Base-by-base conservation (phyloP, 441 rosid genomes). In the Gossypium trilobum region DNA sequence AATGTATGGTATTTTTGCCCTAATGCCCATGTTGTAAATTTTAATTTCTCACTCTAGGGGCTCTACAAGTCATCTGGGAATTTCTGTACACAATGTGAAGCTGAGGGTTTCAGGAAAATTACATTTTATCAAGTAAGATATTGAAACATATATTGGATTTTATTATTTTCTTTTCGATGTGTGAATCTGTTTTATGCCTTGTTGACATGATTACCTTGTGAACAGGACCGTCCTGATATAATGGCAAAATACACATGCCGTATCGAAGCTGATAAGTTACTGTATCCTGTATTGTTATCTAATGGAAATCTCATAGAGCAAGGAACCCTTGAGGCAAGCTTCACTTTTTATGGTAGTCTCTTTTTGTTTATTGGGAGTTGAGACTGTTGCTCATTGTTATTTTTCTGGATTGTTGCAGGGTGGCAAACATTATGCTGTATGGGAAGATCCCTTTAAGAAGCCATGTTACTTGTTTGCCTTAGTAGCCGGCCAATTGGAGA, bases 381-480 rank as follows among this genome's bases (percentile, higher is more conserved):
- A 65, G 63, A 10, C 20, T 19, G 44, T 66, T 75, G 29, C 59
- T 71, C 69, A 42, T 75, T 77, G 62, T 69, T 59, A 22, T 31
- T 42, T 14, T 78, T 46, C 56, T 50, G 60, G 39, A 56, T 74
- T 59, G 27, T 52, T 82, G 70, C 85, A 95, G 99, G 92, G 91
- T 51, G 97, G 93, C 33, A 85, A 78, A 73, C 99, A 95, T 85
- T 95, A 81, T 82, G 96, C 85, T 80, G 78, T 91, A 42, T 95
- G 99, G 99, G 94, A 95, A 80, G 98, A 95, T 74, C 99, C 98
- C 67, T 95, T 89, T 84, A 92, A 91, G 93, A 95, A 95, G 76
- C 99, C 98, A 1, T 88, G 96, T 84, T 95, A 95, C 81, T 87
- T 95, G 79, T 95, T 95, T 81, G 99, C 98, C 48, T 79, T 92